A percentile compares a stretch with the other conserved stretches of the same genome.
These are phyloP conservation scores for Pisolithus albus DNA, from an alignment of 768 basidiomycete species.

Conservation along the genomic window DNA sequence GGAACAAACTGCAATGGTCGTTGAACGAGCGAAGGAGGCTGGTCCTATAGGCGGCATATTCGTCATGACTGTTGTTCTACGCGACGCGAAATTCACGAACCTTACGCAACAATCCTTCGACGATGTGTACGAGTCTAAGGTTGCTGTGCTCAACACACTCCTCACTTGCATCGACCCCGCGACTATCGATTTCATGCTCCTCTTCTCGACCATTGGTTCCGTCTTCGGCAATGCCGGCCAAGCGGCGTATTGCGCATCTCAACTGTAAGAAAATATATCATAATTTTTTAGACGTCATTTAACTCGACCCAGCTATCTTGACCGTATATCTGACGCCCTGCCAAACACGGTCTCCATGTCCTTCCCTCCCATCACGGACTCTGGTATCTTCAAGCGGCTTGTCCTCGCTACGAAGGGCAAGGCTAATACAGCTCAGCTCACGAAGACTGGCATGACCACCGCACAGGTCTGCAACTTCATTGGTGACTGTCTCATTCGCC, in stretches of 20 bases:
- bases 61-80: conserved; percentile 31
- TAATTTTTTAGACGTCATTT: not conserved
- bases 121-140: conserved; percentile 16
- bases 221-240: conserved; percentile 27
- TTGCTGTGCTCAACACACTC: conserved; percentile 14
- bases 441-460: conserved; percentile 27
- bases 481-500: conserved; percentile 24
- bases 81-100: conserved; percentile 28
- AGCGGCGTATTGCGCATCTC: conserved; percentile 18
- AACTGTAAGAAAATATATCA: conserved; percentile 2
- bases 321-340: conserved; percentile 23
- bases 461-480: conserved; percentile 28
- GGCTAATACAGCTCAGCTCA: conserved; percentile 24
- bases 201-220: conserved; percentile 30
- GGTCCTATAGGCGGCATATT: conserved; percentile 28
- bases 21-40: conserved; percentile 14
- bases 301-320: conserved; percentile 20
- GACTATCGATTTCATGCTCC: conserved; percentile 25
- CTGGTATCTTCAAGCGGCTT: conserved; percentile 29
- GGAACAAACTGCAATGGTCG: conserved; percentile 17
- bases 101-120: conserved; percentile 27
- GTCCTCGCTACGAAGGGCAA: conserved; percentile 21
- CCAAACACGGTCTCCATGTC: conserved; percentile 29
- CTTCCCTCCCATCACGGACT: conserved; percentile 30
- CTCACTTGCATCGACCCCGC: conserved; percentile 8